Evolutionary conservation across 208 protist species (phyloP).

Genomic region (Acanthamoeba triangularis): DNA sequence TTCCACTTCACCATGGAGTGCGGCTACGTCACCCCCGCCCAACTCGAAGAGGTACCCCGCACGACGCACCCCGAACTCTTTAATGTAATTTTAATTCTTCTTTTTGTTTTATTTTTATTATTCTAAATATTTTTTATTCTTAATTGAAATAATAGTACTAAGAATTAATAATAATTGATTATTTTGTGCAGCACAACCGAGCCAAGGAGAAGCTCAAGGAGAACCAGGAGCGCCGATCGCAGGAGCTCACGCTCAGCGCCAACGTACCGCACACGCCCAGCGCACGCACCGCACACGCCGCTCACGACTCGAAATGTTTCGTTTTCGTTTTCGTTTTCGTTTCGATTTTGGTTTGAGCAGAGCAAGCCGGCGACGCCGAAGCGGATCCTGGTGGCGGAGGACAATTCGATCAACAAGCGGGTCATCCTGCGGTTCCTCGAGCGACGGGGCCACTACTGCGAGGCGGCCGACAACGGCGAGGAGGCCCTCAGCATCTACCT

Average conservation of each 20-base stretch:
- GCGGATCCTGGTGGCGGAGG: not conserved
- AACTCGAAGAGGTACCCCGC: not conserved
- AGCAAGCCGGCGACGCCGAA: not conserved
- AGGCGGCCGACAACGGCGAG: slow-evolving; percentile 21
- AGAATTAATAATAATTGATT: not conserved
- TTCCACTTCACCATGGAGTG: not conserved
- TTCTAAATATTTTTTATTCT: too few species aligned
- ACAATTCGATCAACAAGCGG: slow-evolving; percentile 29
- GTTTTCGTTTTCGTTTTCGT: not conserved
- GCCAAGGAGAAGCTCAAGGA: not conserved
- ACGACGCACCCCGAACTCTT: not conserved
- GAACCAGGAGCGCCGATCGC: not conserved
- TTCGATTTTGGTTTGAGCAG: not conserved
- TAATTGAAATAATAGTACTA: too few species aligned
- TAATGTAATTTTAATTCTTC: not conserved
- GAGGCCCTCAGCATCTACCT: not conserved
- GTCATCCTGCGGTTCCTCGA: slow-evolving; percentile 10
- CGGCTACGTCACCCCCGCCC: not conserved
- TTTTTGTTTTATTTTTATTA: too few species aligned
- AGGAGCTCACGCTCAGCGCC: not conserved
- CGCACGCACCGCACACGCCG: not conserved
- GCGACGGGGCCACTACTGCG: slow-evolving; percentile 4
- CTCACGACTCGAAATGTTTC: not conserved
- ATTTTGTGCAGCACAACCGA: not conserved
- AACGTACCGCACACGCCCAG: not conserved